Evolutionary conservation across 306 rosid genomes (phyloP).

Genomic region (Begonia loranthoides): DNA sequence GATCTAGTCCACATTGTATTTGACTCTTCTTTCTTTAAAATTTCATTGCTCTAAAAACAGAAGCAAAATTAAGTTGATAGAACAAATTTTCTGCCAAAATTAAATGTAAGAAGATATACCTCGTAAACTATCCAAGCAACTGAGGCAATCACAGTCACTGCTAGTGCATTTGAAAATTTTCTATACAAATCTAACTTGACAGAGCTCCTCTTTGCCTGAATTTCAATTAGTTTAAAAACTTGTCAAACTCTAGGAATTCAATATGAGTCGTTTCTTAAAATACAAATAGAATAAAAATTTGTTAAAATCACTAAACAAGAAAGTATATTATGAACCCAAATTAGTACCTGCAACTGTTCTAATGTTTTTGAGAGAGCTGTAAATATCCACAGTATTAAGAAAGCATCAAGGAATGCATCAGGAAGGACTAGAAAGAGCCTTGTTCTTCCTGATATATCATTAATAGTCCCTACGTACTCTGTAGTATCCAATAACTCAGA

Average conservation of each 20-base stretch:
- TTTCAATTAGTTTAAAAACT: conserved; percentile 7
- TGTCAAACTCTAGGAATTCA: neutral
- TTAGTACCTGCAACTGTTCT: conserved; percentile 81
- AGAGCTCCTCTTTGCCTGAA: conserved; percentile 87
- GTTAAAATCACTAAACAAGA: neutral
- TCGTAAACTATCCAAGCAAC: conserved; percentile 89
- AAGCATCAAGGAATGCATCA: conserved; percentile 84
- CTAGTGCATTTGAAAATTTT: conserved; percentile 89
- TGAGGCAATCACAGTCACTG: conserved; percentile 62
- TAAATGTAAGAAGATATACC: conserved; percentile 31
- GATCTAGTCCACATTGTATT: no score
- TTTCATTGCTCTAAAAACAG: no score
- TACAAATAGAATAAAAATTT: neutral
- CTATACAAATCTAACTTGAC: conserved; percentile 84
- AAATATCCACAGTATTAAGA: conserved; percentile 92
- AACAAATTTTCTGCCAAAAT: neutral
- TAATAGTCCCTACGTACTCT: conserved; percentile 87
- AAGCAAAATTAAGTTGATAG: no score
- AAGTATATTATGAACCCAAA: conserved; percentile 1
- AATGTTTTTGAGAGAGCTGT: conserved; percentile 81
- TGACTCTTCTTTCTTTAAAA: no score
- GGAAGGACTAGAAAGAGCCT: conserved; percentile 90
- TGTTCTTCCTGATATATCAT: conserved; percentile 84
- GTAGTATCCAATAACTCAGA: conserved; percentile 75
- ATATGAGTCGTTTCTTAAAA: neutral